Evolutionary conservation across 768 basidiomycete species (phyloP), one percentile per base, ranked within the genome.

Genomic region (Hericium erinaceus): DNA sequence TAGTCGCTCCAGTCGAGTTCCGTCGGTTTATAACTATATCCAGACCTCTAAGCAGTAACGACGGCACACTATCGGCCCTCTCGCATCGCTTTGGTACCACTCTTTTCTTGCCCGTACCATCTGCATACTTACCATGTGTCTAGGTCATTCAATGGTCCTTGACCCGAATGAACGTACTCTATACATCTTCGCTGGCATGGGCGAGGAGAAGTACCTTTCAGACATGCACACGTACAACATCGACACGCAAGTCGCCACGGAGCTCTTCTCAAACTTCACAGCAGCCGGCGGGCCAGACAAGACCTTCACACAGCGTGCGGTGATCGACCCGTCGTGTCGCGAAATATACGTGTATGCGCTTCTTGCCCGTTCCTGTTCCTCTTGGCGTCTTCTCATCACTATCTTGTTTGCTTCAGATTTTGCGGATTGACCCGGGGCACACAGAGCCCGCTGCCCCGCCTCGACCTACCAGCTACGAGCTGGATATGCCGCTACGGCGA

Each of bases 91-190:
- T 76, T 58, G 87, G 84, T 82, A 64, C 33, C 10, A 40, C 46
- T 11, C 20, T 24, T 9, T 12, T 2, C 20, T 49, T 20, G 4
- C 20, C 4, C 3, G 16, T 16, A 18, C 56, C 28, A 57, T 13
- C n/a, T 22, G 1, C 26, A 40, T 26, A 5, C 2, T 24, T 10
- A 50, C 15, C 3, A 12, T 44, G 26, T 22, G 7, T 12, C 6
- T 16, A 85, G 87, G 88, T 0, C 89, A 92, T 69, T 89, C 88
- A 3, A 92, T 92, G 89, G 79, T 90, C 4, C 74, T 90, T 18
- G 89, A 91, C 55, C 73, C 83, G 4, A 69, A 68, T 11, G 70
- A 77, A 0, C 79, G 78, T 39, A 80, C 75, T 0, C 74, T 91
- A 15, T 86, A 81, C 67, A 83, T 92, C 46, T 86, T 91, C 61